phyloP scores from a whole-genome alignment of 495 filamentous ascomycete genomes.

The Corynascus novoguineensis region DNA sequence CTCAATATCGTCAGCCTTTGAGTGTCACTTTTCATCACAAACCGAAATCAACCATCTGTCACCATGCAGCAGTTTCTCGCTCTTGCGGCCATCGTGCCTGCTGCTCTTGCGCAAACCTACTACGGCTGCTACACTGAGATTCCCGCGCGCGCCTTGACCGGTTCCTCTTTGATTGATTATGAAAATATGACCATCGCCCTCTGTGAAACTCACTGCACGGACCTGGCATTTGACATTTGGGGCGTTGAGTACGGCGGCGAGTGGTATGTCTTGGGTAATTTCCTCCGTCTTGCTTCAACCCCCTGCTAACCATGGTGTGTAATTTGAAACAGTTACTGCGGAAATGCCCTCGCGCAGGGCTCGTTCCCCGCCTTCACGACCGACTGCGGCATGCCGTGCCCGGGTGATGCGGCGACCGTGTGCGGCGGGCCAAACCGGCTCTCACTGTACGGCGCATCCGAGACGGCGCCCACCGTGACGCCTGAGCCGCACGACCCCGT shows the following conservation, averaged over 20 bases:
- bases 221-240: constrained; percentile 6
- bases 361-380: constrained; percentile 10
- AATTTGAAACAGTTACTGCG: constrained; percentile 11
- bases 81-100: constrained; percentile 8
- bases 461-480: not conserved
- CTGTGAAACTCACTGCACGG: constrained; percentile 26
- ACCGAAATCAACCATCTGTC: not conserved
- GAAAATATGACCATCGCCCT: constrained; percentile 16
- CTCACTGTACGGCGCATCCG: constrained; percentile 33
- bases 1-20: constrained; percentile 3
- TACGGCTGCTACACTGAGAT: constrained; percentile 28
- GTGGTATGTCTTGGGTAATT: constrained; percentile 13
- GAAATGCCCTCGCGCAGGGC: constrained; percentile 6
- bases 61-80: constrained; percentile 13
- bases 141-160: constrained; percentile 14
- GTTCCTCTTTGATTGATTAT: not conserved
- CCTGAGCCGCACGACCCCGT: constrained; percentile 14
- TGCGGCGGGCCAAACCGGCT: constrained; percentile 44
- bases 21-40: not conserved
- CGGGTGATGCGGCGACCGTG: constrained; percentile 34
- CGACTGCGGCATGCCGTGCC: constrained; percentile 39
- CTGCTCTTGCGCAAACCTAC: constrained; percentile 10
- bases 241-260: constrained; percentile 47
- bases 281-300: not conserved
- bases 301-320: no score